Conservation (phyloP, 768 basidiomycete species). For the Psilocybe subaeruginosa region DNA sequence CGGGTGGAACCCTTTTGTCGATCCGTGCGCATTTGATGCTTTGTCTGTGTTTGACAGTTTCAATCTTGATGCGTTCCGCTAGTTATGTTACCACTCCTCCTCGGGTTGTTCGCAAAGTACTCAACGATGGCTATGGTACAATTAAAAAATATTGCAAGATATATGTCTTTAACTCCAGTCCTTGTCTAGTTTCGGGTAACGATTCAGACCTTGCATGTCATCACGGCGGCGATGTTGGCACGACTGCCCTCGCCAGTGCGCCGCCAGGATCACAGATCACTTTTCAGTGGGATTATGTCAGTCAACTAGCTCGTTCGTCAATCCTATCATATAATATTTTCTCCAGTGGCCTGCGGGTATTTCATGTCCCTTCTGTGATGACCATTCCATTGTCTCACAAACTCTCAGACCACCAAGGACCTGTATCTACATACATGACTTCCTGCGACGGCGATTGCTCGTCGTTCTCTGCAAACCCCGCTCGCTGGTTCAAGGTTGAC, state of each 20-base stretch:
- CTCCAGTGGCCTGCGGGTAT: conserved; percentile 41
- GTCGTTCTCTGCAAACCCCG: conserved; percentile 36
- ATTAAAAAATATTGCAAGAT: neutral
- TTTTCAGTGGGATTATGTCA: conserved; percentile 48
- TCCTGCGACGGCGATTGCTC: conserved; percentile 49
- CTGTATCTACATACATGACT: conserved; percentile 55
- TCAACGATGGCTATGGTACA: conserved; percentile 36
- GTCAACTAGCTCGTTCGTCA: conserved; percentile 11
- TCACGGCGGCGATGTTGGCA: conserved; percentile 41
- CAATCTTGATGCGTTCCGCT: conserved; percentile 6
- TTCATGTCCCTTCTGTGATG: conserved; percentile 5
- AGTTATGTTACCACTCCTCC: conserved; percentile 32
- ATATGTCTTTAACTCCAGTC: neutral
- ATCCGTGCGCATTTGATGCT: conserved; percentile 32
- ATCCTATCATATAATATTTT: conserved; percentile 7
- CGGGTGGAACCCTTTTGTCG: conserved; percentile 42
- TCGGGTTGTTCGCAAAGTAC: conserved; percentile 36
- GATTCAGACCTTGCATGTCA: conserved; percentile 47
- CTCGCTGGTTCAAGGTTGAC: conserved; percentile 54
- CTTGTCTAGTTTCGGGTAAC: conserved; percentile 16
- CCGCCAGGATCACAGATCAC: conserved; percentile 42
- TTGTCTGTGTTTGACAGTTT: neutral
- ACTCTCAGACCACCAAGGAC: conserved; percentile 47
- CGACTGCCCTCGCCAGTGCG: conserved; percentile 36
- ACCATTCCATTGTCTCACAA: conserved; percentile 4